A percentile compares a stretch with the other conserved stretches of the same genome.
Evolutionary conservation across 129 eudicot genomes (phyloP).

Genomic region (Mikania micrantha): DNA sequence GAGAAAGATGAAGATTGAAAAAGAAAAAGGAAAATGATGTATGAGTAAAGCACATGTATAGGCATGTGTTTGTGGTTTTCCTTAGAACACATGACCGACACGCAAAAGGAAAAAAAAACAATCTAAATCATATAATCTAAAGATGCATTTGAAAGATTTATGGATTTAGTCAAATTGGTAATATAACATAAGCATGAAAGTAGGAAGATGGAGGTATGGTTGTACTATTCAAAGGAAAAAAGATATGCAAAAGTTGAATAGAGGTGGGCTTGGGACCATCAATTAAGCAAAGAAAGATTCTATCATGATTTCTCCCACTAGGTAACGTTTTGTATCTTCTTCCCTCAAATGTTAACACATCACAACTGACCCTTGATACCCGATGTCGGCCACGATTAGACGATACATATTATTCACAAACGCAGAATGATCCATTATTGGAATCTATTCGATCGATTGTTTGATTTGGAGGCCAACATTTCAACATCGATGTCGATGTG

Average conservation of each 20-base stretch:
- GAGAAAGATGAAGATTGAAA: slow-evolving; percentile 5
- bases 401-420: neutral
- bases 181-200: slow-evolving; percentile 30
- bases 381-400: slow-evolving; percentile 27
- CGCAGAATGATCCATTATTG: slow-evolving; percentile 3
- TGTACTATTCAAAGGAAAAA: slow-evolving; percentile 9
- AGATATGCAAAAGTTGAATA: slow-evolving; percentile 15
- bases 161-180: slow-evolving; percentile 49
- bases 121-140: slow-evolving; percentile 11
- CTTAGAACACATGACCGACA: slow-evolving; percentile 8
- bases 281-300: slow-evolving; percentile 26
- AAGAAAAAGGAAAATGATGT: neutral
- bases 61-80: slow-evolving; percentile 17
- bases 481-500: slow-evolving; percentile 11
- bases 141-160: slow-evolving; percentile 19
- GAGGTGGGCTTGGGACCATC: slow-evolving; percentile 26
- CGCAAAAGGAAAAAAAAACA: slow-evolving; percentile 7
- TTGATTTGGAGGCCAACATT: slow-evolving; percentile 17
- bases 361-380: slow-evolving; percentile 14
- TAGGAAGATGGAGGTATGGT: slow-evolving; percentile 19
- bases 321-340: slow-evolving; percentile 30
- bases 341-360: slow-evolving; percentile 21
- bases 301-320: slow-evolving; percentile 60
- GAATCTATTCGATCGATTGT: slow-evolving; percentile 11
- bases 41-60: neutral